Base-by-base conservation (phyloP, 192 early-diverging fungal genomes). In the Coemansia sp. region DNA sequence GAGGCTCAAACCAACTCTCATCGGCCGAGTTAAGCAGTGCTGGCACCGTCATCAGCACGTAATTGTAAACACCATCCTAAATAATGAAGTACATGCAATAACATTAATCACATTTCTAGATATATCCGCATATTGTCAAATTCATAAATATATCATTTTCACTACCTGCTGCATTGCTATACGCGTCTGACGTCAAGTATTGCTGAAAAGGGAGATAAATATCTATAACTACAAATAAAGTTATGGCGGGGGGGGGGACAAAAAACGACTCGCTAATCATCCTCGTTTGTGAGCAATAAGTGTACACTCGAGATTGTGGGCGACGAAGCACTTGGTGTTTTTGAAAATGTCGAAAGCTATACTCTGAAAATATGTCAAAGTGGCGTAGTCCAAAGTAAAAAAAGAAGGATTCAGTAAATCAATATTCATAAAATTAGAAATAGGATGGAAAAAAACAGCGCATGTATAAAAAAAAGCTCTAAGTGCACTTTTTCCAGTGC, bases 1-100 rank as follows among this genome's bases (percentile, higher is more conserved):
- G 49, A 16, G 73, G 70, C 33, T 73, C 78, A 64, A 75, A 75
- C 79, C 79, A 80, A 9, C 62, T 65, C 22, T 62, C 36, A 49
- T 80, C 79, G 3, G 79, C 70, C 12, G 71, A 74, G 49, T 74
- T 60, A 10, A 80, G 44, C 0, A 80, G 70, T 24, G 72, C 78
- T 12, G 69, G 72, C 29, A 62, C 58, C 3, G 78, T 80, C 78
- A 80, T 80, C 34, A 80, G 44, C 38, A 68, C 69, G 18, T 80
- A 75, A 50, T 74, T 80, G 63, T 71, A 80, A 27, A 46, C 33
- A 2, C 72, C 78, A 46, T 80, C 78, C 78, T 80, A 80, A 39
- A 68, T 0, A 33, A 1, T 24, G 33, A 52, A 39, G 24, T 20
- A 12, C 7, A n/a, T 31, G 8, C 11, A 24, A 15, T 9, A 24